These are phyloP conservation scores for Jamesozyma piceae DNA, from an alignment of 805 yeast genomes.

Conservation along the genomic window DNA sequence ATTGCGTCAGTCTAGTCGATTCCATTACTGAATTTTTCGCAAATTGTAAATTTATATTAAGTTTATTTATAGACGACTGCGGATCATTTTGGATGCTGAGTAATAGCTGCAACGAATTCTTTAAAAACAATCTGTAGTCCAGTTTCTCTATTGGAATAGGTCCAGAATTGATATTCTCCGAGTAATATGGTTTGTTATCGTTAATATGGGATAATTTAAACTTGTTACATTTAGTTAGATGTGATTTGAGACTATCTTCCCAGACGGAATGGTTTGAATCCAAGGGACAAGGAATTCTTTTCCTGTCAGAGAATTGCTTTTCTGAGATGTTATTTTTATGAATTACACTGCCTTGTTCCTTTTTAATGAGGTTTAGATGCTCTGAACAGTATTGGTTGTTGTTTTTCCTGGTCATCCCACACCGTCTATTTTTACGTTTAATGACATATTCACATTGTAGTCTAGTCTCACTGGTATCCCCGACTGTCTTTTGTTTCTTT, in stretches of 20 bases:
- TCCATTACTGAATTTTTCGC: constrained; percentile 8
- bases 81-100: not conserved
- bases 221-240: constrained; percentile 54
- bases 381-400: constrained; percentile 51
- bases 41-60: not conserved
- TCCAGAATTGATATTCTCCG: constrained; percentile 36
- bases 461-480: not conserved
- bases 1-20: constrained; percentile 17
- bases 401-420: constrained; percentile 26
- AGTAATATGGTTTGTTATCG: constrained; percentile 42
- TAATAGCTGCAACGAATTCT: not conserved
- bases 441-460: constrained; percentile 23
- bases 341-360: not conserved
- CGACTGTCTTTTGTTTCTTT: not conserved
- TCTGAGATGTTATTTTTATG: not conserved
- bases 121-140: not conserved
- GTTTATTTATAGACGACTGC: not conserved
- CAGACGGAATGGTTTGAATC: constrained; percentile 70
- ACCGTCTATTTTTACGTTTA: constrained; percentile 20
- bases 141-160: not conserved
- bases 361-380: constrained; percentile 53
- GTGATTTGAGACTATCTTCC: constrained; percentile 45
- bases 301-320: not conserved
- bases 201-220: constrained; percentile 27
- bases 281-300: constrained; percentile 56